These are phyloP conservation scores for Xylaria intraflava DNA, from an alignment of 495 filamentous ascomycete species.

Conservation along the genomic window DNA sequence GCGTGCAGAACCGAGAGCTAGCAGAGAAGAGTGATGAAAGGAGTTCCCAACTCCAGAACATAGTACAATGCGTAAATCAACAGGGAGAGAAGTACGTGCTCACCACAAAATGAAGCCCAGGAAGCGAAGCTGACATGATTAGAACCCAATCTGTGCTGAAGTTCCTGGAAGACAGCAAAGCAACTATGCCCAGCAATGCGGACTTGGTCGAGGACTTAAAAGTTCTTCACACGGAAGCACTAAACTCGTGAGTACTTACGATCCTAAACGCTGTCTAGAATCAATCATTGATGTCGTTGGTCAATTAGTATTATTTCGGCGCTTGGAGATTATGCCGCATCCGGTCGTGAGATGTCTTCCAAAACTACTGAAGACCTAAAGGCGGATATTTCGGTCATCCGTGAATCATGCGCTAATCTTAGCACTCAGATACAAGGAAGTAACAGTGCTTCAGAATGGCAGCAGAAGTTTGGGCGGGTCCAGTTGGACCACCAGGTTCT, in stretches of 20 bases:
- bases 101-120: not conserved
- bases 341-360: slow-evolving; percentile 1
- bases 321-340: slow-evolving; percentile 1
- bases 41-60: slow-evolving; percentile 5
- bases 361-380: not conserved
- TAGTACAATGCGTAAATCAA: slow-evolving; percentile 6
- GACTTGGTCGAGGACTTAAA: slow-evolving; percentile 12
- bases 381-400: slow-evolving; percentile 1
- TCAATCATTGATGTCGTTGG: not conserved
- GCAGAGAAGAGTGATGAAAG: slow-evolving; percentile 21
- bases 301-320: slow-evolving; percentile 3
- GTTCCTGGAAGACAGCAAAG: slow-evolving; percentile 8
- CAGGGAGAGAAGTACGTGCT: slow-evolving; percentile 19
- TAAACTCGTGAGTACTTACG: slow-evolving; percentile 10
- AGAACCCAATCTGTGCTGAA: slow-evolving; percentile 17
- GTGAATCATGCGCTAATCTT: not conserved
- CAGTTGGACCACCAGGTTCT: slow-evolving; percentile 12
- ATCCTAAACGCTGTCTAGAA: not conserved
- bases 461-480: slow-evolving; percentile 8
- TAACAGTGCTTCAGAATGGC: slow-evolving; percentile 13
- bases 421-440: not conserved
- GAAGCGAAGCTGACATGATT: not conserved
- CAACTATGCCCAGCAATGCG: slow-evolving; percentile 1
- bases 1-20: slow-evolving; percentile 26
- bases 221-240: slow-evolving; percentile 8